phyloP scores from a whole-genome alignment of 2,329 filamentous ascomycete genomes.

The Pezicula neosporulosa region DNA sequence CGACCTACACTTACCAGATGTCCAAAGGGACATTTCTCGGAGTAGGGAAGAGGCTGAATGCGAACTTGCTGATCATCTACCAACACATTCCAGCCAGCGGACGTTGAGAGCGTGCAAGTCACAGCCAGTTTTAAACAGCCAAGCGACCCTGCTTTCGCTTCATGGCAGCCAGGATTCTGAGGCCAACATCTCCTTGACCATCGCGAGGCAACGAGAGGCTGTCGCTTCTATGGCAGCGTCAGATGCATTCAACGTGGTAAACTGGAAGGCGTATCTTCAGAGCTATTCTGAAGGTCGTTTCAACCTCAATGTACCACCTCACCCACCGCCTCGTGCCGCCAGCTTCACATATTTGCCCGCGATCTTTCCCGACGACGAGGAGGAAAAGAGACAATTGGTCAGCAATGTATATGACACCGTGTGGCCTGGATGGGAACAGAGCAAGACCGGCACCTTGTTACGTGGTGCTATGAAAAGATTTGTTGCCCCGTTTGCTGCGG shows the following conservation, averaged over 20 bases:
- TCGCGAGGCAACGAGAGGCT: neutral
- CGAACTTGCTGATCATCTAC: neutral
- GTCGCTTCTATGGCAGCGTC: neutral
- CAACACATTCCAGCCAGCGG: neutral
- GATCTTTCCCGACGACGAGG: constrained; percentile 26
- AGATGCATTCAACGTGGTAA: neutral
- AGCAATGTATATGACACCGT: constrained; percentile 18
- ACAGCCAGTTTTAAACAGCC: neutral
- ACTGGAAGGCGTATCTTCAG: neutral
- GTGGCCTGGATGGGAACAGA: constrained; percentile 17
- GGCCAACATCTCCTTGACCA: neutral
- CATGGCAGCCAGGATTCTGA: neutral
- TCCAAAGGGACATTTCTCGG: neutral
- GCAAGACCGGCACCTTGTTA: constrained; percentile 18
- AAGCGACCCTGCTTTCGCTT: too few species aligned
- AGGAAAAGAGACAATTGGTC: constrained; percentile 19
- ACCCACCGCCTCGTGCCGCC: constrained; percentile 22
- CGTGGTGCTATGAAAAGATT: constrained; percentile 24
- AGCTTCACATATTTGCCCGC: constrained; percentile 26
- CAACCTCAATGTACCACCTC: constrained; percentile 30
- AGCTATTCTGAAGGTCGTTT: constrained; percentile 28
- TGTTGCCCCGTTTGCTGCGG: constrained; percentile 21
- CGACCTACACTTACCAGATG: neutral
- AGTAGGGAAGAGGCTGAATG: neutral
- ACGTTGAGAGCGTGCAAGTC: neutral